These are phyloP conservation scores for Nicotiana paniculata DNA, from an alignment of 257 asterid genomes.

Conservation along the genomic window DNA sequence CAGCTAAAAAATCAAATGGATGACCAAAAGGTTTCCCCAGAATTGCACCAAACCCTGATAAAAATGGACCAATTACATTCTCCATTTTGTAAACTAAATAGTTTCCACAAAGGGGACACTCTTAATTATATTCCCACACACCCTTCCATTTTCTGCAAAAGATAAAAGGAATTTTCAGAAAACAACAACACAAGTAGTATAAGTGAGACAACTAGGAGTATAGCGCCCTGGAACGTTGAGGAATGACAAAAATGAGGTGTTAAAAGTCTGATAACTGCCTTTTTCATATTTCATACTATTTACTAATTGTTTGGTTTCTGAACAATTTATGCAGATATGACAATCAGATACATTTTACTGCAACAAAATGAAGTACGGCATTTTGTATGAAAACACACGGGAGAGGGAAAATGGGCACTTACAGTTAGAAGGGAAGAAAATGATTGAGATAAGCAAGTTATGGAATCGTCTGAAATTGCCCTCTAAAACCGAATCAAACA, in stretches of 20 bases:
- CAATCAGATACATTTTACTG: background rate
- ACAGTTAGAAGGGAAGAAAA: background rate
- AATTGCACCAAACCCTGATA: conserved; percentile 43
- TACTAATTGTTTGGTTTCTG: background rate
- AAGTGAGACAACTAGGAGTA: background rate
- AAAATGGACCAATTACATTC: conserved; percentile 38
- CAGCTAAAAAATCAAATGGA: conserved; percentile 72
- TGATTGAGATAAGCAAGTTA: background rate
- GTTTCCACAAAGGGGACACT: background rate
- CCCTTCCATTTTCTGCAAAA: background rate
- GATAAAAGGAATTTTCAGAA: background rate
- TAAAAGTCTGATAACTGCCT: background rate
- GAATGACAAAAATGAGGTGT: background rate
- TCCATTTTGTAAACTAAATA: conserved; percentile 35
- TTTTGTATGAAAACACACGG: background rate
- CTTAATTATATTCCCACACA: background rate
- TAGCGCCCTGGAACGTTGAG: too few relatives aligned
- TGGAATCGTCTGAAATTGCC: background rate
- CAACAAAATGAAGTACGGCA: too few relatives aligned
- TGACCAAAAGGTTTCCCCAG: conserved; percentile 52
- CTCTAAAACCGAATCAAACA: background rate
- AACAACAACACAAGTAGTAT: background rate
- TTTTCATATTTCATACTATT: background rate
- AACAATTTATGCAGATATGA: background rate
- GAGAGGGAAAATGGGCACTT: background rate